Evolutionary conservation across 176 grass and related monocot genomes (phyloP), one percentile per base, ranked within the genome.

Genomic region (Pontederia paniculata): DNA sequence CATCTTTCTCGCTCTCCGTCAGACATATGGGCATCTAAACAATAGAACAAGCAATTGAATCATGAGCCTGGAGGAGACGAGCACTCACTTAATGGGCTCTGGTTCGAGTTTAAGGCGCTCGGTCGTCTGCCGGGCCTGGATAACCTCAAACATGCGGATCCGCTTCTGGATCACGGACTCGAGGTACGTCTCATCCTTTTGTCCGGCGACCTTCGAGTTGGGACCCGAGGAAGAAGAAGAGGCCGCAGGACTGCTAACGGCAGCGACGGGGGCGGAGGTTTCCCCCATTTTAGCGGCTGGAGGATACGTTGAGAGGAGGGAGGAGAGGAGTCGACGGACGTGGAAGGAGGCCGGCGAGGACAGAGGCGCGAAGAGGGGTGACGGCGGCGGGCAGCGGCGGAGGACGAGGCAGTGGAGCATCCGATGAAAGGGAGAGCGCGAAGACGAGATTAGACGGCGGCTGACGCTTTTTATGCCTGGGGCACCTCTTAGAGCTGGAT

Each of bases 71-170:
- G 55, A 9, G 16, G 5, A 17, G 51, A 45, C 9, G n/a, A 60
- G 9, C 18, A 45, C 48, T 56, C 48, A 97, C 93, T 77, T 88
- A 56, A 98, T 91, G n/a, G 78, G 62, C 46, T 98, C 68, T 21
- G 83, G 86, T 13, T 78, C 83, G 37, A 91, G 66, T 10, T 69
- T 84, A 60, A 75, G 69, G 44, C 80, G 78, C 52, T 88, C 83
- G 52, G 79, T 42, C 64, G 65, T 74, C 73, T 82, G 80, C 47
- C 60, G 69, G 0, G 72, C 55, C 60, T 84, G 80, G 74, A 98
- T 82, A 63, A 79, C 68, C 69, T 91, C 69, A 53, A 98, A 98
- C 48, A 82, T 15, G 57, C 59, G 60, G 60, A 88, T 45, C 65
- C 86, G 54, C 73, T 91, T 91, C 55, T 60, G 69, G 28, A 76